Conservation (phyloP, 768 basidiomycete species). For the Auricularia cornea region DNA sequence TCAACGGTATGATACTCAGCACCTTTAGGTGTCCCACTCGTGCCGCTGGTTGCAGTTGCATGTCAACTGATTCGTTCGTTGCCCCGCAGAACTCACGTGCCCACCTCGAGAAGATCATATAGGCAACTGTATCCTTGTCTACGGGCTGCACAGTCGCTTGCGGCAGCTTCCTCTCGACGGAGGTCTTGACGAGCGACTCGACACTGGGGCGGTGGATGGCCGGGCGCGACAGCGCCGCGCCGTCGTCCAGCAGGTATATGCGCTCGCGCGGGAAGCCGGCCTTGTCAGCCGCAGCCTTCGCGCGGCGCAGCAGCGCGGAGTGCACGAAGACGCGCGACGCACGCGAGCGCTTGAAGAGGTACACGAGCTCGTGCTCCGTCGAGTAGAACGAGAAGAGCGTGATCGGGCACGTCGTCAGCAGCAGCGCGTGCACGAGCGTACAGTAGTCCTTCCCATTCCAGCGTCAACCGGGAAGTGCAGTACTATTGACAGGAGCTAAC, state of each 20-base stretch:
- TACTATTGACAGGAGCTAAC: too few relatives aligned
- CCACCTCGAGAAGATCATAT: conserved; percentile 51
- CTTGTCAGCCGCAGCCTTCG: conserved; percentile 29
- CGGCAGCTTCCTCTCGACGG: conserved; percentile 30
- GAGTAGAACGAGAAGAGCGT: conserved; percentile 45
- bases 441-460: conserved; percentile 42
- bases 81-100: too few relatives aligned
- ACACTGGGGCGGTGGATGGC: conserved; percentile 24
- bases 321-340: conserved; percentile 49
- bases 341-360: conserved; percentile 39
- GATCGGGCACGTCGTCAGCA: conserved; percentile 44
- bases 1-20: neutral
- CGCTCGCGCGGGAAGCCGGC: conserved; percentile 11
- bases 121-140: conserved; percentile 48
- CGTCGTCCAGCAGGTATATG: conserved; percentile 8
- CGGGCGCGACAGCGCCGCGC: neutral
- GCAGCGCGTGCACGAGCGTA: conserved; percentile 39
- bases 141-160: conserved; percentile 38
- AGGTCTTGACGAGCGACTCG: conserved; percentile 34
- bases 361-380: conserved; percentile 48
- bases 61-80: too few relatives aligned
- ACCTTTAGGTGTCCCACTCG: conserved; percentile 72
- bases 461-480: too few relatives aligned
- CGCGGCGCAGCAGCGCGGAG: conserved; percentile 34
- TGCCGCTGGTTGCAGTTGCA: conserved; percentile 40